A percentile compares a stretch with the other conserved stretches of the same genome.
Conservation (phyloP, 768 basidiomycete genomes). For the Mycena latifolia region DNA sequence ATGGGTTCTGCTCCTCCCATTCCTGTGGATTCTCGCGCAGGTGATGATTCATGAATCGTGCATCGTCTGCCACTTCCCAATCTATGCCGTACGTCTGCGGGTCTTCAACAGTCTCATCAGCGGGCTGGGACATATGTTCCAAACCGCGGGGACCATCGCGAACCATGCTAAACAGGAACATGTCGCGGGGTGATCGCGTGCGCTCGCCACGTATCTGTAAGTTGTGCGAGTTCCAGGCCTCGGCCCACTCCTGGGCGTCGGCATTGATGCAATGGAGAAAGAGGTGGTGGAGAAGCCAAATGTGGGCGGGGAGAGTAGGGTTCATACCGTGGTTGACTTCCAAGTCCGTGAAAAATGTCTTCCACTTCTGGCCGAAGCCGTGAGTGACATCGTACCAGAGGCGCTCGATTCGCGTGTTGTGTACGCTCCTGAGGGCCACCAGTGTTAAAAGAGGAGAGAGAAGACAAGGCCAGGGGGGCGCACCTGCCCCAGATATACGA, state of each 20-base stretch:
- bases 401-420: conserved; percentile 54
- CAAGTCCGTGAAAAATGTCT: conserved; percentile 50
- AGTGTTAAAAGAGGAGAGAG: not conserved
- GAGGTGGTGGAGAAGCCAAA: too few relatives aligned
- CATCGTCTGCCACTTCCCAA: conserved; percentile 3
- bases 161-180: conserved; percentile 33
- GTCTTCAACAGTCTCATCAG: conserved; percentile 5
- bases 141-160: conserved; percentile 32
- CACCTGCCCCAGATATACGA: conserved; percentile 8
- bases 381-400: conserved; percentile 54
- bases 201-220: conserved; percentile 6
- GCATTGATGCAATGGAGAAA: conserved; percentile 49
- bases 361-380: too few relatives aligned
- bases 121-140: not conserved
- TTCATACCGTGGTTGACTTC: conserved; percentile 46
- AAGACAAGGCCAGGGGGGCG: not conserved
- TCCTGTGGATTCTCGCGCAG: conserved; percentile 12
- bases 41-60: not conserved
- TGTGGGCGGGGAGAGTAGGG: conserved; percentile 49
- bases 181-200: not conserved
- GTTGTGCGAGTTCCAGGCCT: conserved; percentile 51
- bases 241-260: conserved; percentile 46
- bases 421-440: conserved; percentile 49
- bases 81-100: conserved; percentile 20
- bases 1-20: conserved; percentile 9